Conservation (phyloP, 352 stramenopile species). For the Thraustochytrium sp. region DNA sequence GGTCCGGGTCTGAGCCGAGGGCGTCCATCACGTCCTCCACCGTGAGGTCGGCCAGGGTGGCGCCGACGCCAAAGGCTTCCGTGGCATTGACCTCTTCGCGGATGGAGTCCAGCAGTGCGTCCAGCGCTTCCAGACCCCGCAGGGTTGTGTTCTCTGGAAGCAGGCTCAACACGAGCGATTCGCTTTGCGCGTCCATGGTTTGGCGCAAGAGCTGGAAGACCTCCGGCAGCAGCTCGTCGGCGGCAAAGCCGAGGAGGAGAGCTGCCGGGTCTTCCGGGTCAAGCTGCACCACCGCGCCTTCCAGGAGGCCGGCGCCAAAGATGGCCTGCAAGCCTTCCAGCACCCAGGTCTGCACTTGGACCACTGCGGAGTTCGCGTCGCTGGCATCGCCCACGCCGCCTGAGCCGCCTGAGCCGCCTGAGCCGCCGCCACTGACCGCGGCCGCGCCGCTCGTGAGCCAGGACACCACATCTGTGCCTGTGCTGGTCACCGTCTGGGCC, state of each 20-base stretch:
- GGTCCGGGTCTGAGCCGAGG: not conserved
- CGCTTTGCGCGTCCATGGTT: not conserved
- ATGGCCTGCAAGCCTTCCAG: not conserved
- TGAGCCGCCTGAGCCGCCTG: no score
- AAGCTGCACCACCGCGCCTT: not conserved
- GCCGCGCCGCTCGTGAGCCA: not conserved
- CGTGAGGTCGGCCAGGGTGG: not conserved
- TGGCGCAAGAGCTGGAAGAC: not conserved
- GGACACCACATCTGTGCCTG: not conserved
- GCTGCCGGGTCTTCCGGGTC: not conserved
- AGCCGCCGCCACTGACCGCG: not conserved
- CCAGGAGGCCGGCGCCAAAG: not conserved
- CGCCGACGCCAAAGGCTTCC: not conserved
- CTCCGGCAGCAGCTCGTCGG: not conserved
- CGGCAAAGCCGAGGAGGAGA: not conserved
- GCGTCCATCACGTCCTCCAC: not conserved
- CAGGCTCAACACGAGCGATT: not conserved
- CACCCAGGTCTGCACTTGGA: not conserved
- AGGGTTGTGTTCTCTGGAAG: not conserved
- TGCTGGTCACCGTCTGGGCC: not conserved
- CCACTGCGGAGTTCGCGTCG: not conserved
- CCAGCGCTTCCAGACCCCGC: not conserved
- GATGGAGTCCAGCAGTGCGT: not conserved
- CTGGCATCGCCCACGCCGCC: no score
- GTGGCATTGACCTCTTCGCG: not conserved